Evolutionary conservation across 768 basidiomycete species (phyloP).

Genomic region (Daedalea quercina): DNA sequence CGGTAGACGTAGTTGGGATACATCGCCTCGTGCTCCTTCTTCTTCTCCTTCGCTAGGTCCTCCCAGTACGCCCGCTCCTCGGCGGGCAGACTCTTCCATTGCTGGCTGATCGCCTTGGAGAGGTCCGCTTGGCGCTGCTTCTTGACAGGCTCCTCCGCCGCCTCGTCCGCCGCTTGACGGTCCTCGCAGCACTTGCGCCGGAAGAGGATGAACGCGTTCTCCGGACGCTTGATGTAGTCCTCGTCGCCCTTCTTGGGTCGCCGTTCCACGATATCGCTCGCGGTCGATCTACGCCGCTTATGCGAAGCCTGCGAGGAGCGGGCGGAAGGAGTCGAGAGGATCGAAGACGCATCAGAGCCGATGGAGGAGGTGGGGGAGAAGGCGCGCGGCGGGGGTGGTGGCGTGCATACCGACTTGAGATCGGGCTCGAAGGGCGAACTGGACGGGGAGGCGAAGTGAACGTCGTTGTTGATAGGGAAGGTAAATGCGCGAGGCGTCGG

Average conservation of each 20-base stretch:
- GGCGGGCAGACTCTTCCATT: conserved; percentile 63
- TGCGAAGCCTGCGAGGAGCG: conserved; percentile 25
- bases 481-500: conserved; percentile 68
- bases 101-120: conserved; percentile 75
- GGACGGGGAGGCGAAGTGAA: conserved; percentile 61
- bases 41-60: conserved; percentile 69
- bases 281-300: conserved; percentile 29
- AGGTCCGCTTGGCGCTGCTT: conserved; percentile 76
- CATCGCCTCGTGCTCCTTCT: conserved; percentile 70
- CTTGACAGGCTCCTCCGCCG: conserved; percentile 39
- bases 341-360: conserved; percentile 32
- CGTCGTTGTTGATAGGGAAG: conserved; percentile 39
- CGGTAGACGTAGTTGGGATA: conserved; percentile 78
- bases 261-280: conserved; percentile 27
- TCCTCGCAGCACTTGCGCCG: conserved; percentile 74
- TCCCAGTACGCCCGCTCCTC: conserved; percentile 75
- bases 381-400: conserved; percentile 36
- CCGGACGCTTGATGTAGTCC: conserved; percentile 78
- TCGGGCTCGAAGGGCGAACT: conserved; percentile 71
- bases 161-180: conserved; percentile 52
- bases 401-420: conserved; percentile 40
- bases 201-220: conserved; percentile 84
- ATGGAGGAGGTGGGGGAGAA: conserved; percentile 37
- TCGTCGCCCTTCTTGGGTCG: conserved; percentile 63
- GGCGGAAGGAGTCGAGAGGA: conserved; percentile 23